These are phyloP conservation scores for Stellera chamaejasme DNA, from an alignment of 345 rosid species.

Conservation along the genomic window DNA sequence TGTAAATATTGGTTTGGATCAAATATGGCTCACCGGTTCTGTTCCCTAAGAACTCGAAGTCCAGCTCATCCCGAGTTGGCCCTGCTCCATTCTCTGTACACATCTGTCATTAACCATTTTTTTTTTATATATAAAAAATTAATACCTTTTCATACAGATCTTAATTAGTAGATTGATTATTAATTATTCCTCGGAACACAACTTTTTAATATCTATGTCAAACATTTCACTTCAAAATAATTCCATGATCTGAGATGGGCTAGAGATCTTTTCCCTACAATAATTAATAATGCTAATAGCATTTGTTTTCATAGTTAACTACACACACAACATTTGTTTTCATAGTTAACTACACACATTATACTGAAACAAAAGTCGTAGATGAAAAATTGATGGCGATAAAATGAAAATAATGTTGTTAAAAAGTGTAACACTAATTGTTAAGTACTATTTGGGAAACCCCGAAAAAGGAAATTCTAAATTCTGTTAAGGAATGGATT, in stretches of 20 bases:
- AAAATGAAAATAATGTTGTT: not conserved
- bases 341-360: too few species aligned
- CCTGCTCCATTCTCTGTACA: slow-evolving; percentile 87
- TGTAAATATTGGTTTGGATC: slow-evolving; percentile 84
- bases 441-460: not conserved
- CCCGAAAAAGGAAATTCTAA: not conserved
- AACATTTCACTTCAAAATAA: too few species aligned
- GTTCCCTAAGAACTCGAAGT: slow-evolving; percentile 93
- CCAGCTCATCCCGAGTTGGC: slow-evolving; percentile 89
- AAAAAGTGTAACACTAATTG: too few species aligned
- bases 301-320: too few species aligned
- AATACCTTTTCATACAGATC: too few species aligned
- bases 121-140: not conserved
- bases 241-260: too few species aligned
- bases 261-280: too few species aligned
- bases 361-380: too few species aligned
- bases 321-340: too few species aligned
- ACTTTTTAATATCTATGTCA: too few species aligned
- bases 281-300: too few species aligned
- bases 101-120: slow-evolving; percentile 46
- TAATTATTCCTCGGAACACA: too few species aligned
- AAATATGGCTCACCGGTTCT: slow-evolving; percentile 82
- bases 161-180: not conserved
- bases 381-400: not conserved
- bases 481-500: not conserved